Percentiles rank a stretch among this genome's conserved stretches.
Evolutionary conservation across 441 rosid genomes (phyloP).

Genomic region (Brassica balearica): DNA sequence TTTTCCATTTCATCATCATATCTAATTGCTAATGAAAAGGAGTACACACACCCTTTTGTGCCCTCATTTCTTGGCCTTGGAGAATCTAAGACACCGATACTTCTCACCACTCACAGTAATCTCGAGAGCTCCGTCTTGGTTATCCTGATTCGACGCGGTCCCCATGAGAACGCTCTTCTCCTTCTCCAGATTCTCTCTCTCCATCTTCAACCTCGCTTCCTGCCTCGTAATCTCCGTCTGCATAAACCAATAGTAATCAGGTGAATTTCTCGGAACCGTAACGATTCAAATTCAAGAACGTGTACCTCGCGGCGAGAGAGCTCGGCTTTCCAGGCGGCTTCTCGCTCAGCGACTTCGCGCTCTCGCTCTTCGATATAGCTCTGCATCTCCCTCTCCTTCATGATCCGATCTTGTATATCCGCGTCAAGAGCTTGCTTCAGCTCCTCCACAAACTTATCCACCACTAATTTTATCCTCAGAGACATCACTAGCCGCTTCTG

Average conservation of each 20-base stretch:
- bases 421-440: slow-evolving; percentile 95
- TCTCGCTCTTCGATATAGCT: slow-evolving; percentile 97
- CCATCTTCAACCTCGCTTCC: slow-evolving; percentile 86
- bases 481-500: slow-evolving; percentile 53
- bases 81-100: slow-evolving; percentile 74
- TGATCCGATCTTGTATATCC: slow-evolving; percentile 90
- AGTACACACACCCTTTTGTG: not conserved
- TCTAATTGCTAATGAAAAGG: not conserved
- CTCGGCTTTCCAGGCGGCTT: slow-evolving; percentile 99
- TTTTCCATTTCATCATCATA: not conserved
- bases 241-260: not conserved
- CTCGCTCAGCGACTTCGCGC: slow-evolving; percentile 99
- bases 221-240: slow-evolving; percentile 77
- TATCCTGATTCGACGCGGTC: slow-evolving; percentile 85
- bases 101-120: slow-evolving; percentile 89
- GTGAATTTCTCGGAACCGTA: not conserved
- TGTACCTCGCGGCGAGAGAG: slow-evolving; percentile 93
- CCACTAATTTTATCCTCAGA: slow-evolving; percentile 85
- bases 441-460: slow-evolving; percentile 96
- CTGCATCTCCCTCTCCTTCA: slow-evolving; percentile 99
- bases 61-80: slow-evolving; percentile 79
- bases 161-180: slow-evolving; percentile 93
- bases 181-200: slow-evolving; percentile 83
- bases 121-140: slow-evolving; percentile 86
- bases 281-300: not conserved